Base-by-base conservation (phyloP, 2,329 filamentous ascomycete genomes). In the Chalaropsis ovoidea region DNA sequence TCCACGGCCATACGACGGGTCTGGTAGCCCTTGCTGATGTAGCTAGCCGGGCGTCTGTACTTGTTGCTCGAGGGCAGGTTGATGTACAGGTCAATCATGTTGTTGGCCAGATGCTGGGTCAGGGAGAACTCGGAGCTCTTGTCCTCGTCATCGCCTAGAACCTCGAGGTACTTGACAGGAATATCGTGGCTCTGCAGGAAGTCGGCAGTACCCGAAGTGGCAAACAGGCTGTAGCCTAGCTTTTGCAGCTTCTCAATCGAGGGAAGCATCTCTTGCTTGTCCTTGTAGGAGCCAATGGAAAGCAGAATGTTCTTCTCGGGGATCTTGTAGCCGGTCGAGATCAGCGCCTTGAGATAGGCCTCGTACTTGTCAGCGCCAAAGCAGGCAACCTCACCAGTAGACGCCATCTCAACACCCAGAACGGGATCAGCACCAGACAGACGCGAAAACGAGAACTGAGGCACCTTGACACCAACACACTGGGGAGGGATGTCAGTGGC, bases 51-150 rank as follows among this genome's bases (percentile, higher is more conserved):
- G 70, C 94, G 86, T 71, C 94, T 86, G 82, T 95, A 99, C 76
- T 92, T 89, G 80, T 99, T 99, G 83, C 85, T 96, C 13, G 94
- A 97, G n/a, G 94, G 94, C 76, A 99, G 77, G 77, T 99, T 99
- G 85, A 99, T 96, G 80, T 99, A 99, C 68, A 99, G 79, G 75
- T 97, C 93, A 72, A 99, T 99, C 76, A 94, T 86, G 78, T 97
- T 97, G 79, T 96, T 97, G 67, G 93, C 89, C 77, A 99, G 79
- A 79, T 96, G 93, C 78, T 97, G 91, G 1, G 91, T 96, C 68
- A 99, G 82, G 8, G 94, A 99, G 79, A 95, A 99, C 77, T 99
- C 94, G 0, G 91, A 90, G 76, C 93, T 92, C 75, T 95, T 90
- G 69, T 91, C 87, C 70, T 91, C 88, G 69, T 91, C 85, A 69